phyloP scores from a whole-genome alignment of 2,329 filamentous ascomycete genomes.

The Arthrobotrys musiformis region DNA sequence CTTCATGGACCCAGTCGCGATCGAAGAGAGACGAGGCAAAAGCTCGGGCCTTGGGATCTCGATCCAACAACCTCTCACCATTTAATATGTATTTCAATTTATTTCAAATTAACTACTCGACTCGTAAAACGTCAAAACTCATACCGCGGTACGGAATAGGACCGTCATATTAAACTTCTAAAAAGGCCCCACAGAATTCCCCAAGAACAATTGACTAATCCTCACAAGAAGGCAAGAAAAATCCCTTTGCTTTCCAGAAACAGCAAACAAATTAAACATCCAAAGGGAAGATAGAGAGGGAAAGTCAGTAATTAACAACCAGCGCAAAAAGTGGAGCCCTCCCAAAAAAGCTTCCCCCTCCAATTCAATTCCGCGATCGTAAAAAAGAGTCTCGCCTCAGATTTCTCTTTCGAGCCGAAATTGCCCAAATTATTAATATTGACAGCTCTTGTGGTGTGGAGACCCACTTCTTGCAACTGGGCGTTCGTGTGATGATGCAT shows the following conservation, averaged over 20 bases:
- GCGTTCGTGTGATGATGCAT: slow-evolving; percentile 19
- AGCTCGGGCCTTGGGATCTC: slow-evolving; percentile 4
- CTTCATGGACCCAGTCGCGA: too few relatives aligned
- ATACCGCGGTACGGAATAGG: too few relatives aligned
- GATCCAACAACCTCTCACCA: neutral
- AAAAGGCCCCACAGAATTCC: slow-evolving; percentile 7
- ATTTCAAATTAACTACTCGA: neutral
- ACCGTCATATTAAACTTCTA: slow-evolving; percentile 6
- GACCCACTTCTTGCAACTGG: neutral
- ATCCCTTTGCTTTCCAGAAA: slow-evolving; percentile 33
- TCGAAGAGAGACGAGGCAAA: neutral
- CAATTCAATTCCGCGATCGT: slow-evolving; percentile 21
- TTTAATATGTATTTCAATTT: neutral
- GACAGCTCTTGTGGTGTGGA: slow-evolving; percentile 11
- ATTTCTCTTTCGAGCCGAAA: slow-evolving; percentile 21
- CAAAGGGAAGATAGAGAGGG: neutral
- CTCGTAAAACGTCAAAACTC: slow-evolving; percentile 6
- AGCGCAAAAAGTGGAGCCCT: neutral
- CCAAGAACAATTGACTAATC: neutral
- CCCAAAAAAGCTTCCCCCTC: neutral
- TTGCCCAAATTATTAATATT: slow-evolving; percentile 20
- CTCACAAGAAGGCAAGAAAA: neutral
- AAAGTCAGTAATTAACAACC: too few relatives aligned
- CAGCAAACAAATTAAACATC: slow-evolving; percentile 41
- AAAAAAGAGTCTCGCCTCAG: neutral